Evolutionary conservation across 352 stramenopile genomes (phyloP).

Genomic region (Pythium myriotylum): DNA sequence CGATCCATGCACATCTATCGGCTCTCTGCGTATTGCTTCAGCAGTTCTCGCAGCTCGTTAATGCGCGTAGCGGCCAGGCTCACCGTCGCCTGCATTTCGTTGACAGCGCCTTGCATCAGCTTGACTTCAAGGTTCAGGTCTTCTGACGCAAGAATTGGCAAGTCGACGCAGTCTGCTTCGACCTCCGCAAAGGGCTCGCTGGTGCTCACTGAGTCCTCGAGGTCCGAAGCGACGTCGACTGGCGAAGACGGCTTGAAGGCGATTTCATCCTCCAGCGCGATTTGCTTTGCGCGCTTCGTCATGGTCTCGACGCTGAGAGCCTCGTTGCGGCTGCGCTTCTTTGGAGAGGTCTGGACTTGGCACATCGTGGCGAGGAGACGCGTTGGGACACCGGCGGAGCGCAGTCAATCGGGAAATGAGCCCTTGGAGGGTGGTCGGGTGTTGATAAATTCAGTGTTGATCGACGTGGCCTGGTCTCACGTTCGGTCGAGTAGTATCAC

Average conservation of each 20-base stretch:
- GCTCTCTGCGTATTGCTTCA: constrained; percentile 22
- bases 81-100: constrained; percentile 27
- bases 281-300: constrained; percentile 26
- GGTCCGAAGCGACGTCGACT: constrained; percentile 7
- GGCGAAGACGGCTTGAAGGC: constrained; percentile 7
- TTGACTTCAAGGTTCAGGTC: constrained; percentile 32
- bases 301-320: constrained; percentile 11
- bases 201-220: constrained; percentile 14
- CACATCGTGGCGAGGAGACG: constrained; percentile 5
- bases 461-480: not conserved
- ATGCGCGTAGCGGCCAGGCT: constrained; percentile 20
- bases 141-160: constrained; percentile 4
- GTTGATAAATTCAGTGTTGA: constrained; percentile 1
- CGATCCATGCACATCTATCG: not conserved
- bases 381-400: no score
- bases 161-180: not conserved
- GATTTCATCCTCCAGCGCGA: constrained; percentile 17
- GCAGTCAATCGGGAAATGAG: constrained; percentile 9
- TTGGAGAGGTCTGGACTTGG: constrained; percentile 11
- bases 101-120: constrained; percentile 26
- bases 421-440: not conserved
- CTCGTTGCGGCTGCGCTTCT: constrained; percentile 20
- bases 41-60: constrained; percentile 22
- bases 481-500: not conserved
- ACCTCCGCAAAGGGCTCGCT: constrained; percentile 16